Base-by-base conservation (phyloP, 2,329 filamentous ascomycete species). In the Coniochaeta ligniaria region DNA sequence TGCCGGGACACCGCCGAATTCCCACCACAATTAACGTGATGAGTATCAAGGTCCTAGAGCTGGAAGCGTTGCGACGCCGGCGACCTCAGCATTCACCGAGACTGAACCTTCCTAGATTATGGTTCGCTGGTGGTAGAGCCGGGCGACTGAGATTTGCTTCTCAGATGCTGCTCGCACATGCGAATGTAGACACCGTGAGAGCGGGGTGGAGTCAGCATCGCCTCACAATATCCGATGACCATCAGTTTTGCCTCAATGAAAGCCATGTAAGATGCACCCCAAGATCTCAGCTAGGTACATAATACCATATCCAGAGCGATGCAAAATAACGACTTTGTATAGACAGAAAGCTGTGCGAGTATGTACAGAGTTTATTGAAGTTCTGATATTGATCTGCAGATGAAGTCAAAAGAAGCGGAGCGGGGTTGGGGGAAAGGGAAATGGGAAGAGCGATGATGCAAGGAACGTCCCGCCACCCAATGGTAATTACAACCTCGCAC, bases 1-100 rank as follows among this genome's bases (percentile, higher is more conserved):
- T 56, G 54, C 54, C 54, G 54, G 31, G 54, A 56, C 54, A 56
- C 31, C 54, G 54, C 54, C 54, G 50, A 55, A 26, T 12, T 35
- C 33, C 28, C 26, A 22, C 26, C 17, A 38, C 11, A 3, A 20
- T 14, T 9, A 24, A 41, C 38, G 17, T n/a, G 38, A 4, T n/a
- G 38, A 41, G 17, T n/a, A n/a, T 20, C 6, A 36, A 14, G 7
- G 12, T 12, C 12, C 6, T 6, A 36, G 12, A 36, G 35, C 12
- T 14, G 35, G 12, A 5, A 14, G 7, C 11, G 38, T 20, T 43
- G 38, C 38, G 16, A 43, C 16, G 38, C 38, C 38, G 38, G 20
- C 17, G 17, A n/a, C 3, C 38, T 43, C 38, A 43, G 6, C 9
- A 43, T 6, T 9, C 17, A 20, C 6, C n/a, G 38, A 6, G 3